Evolutionary conservation across 148 eudicot genomes (phyloP).

Genomic region (Beta vulgaris): DNA sequence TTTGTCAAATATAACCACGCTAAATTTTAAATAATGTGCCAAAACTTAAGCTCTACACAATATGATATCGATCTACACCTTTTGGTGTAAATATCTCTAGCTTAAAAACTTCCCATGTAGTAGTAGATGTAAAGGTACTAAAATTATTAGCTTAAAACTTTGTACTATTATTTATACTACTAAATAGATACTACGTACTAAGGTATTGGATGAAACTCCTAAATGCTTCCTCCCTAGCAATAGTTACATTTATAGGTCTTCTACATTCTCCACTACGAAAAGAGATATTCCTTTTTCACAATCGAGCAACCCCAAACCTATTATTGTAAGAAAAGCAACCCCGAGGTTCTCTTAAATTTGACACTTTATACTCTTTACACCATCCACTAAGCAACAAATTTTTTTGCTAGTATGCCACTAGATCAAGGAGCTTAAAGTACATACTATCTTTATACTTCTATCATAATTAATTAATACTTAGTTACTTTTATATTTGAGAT

Average conservation of each 20-base stretch:
- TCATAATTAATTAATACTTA: not conserved
- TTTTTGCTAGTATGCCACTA: slow-evolving; percentile 9
- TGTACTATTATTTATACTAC: not conserved
- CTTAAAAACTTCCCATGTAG: too few relatives aligned
- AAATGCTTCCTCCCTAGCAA: not conserved
- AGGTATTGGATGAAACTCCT: not conserved
- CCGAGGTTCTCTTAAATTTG: not conserved
- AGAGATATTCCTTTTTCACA: slow-evolving; percentile 15
- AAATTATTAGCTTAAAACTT: not conserved
- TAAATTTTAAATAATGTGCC: too few relatives aligned
- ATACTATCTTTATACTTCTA: not conserved
- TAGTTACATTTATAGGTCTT: not conserved
- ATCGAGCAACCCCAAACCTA: not conserved
- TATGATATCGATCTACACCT: too few relatives aligned
- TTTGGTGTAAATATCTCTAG: too few relatives aligned
- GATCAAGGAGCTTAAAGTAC: slow-evolving; percentile 12
- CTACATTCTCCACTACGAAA: not conserved
- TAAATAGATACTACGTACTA: not conserved
- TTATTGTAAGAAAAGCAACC: not conserved
- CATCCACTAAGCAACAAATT: slow-evolving; percentile 11
- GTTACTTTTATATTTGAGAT: not conserved
- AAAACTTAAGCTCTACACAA: too few relatives aligned
- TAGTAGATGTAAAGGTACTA: too few relatives aligned
- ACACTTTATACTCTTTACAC: slow-evolving; percentile 14
- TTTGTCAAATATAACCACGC: too few relatives aligned